Conservation (phyloP, 257 asterid species). For the Solanum commersonii region DNA sequence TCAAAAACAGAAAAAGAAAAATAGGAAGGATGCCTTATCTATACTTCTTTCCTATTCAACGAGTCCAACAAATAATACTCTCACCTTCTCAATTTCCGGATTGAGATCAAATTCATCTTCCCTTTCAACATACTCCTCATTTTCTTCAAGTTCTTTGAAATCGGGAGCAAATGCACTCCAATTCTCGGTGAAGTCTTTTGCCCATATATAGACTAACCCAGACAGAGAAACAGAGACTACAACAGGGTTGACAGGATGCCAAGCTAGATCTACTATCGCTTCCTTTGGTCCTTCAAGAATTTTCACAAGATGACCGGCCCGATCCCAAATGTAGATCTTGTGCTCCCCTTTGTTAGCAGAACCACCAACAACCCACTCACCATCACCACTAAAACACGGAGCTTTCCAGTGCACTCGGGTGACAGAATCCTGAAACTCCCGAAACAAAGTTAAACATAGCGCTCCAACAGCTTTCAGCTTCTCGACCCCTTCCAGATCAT, state of each 20-base stretch:
- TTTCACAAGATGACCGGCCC: conserved; percentile 86
- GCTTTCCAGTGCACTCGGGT: conserved; percentile 94
- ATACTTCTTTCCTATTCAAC: not conserved
- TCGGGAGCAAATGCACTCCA: conserved; percentile 99
- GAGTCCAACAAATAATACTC: not conserved
- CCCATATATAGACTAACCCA: conserved; percentile 90
- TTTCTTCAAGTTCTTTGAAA: conserved; percentile 90
- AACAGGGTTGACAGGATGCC: conserved; percentile 91
- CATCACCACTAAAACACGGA: conserved; percentile 93
- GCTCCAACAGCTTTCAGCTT: conserved; percentile 64
- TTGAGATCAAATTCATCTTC: conserved; percentile 89
- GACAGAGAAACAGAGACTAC: conserved; percentile 80
- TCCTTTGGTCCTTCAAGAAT: conserved; percentile 96
- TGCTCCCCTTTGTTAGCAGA: conserved; percentile 97
- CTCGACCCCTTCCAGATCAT: conserved; percentile 49
- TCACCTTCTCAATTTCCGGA: conserved; percentile 64
- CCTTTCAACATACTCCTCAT: conserved; percentile 84
- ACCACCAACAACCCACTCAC: conserved; percentile 94
- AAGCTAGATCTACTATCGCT: conserved; percentile 74
- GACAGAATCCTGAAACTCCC: conserved; percentile 81
- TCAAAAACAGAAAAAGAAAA: conserved; percentile 5
- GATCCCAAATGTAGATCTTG: conserved; percentile 94
- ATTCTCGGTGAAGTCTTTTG: conserved; percentile 92
- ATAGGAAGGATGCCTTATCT: not conserved
- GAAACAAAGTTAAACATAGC: conserved; percentile 49